Evolutionary conservation across 1,139 yeast species (phyloP), one percentile per base, ranked within the genome.

Genomic region (Torulaspora pretoriensis): DNA sequence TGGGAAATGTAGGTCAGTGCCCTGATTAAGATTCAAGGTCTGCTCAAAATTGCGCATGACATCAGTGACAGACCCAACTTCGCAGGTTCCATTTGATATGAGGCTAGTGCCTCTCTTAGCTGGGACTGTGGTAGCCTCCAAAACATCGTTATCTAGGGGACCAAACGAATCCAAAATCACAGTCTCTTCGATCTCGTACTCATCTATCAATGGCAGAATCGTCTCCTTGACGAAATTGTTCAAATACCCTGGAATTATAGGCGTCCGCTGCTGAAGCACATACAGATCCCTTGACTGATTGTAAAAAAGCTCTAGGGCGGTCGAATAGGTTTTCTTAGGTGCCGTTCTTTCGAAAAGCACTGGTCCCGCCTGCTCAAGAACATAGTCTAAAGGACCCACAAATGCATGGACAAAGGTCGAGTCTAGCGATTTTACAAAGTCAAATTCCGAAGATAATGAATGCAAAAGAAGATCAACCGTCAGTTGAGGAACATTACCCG

Each of bases 401-500:
- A 90, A 88, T 2, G 98, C 96, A 57, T 85, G 86, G 19, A 89
- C 64, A 55, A 72, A 78, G 3, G 69, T 63, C 42, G 79, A 80
- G 57, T 83, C 83, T 27, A 89, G 65, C 16, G 75, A 63, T 4
- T 77, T 79, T 4, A 82, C 69, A 38, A 74, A 75, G 42, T 66
- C 52, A 46, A 83, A 75, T 1, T 70, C 71, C n/a, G 50, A 38
- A 9, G 58, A 46, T 28, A 75, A 68, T 2, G 84, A 80, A 56
- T 83, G 85, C 13, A 89, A 69, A 32, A 92, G 67, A 31, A 90
- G 70, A 64, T 90, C 97, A 4, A 78, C 68, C 0, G 94, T 69
- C 43, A 90, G 69, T 63, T 92, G 98, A 0, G 97, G 95, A 3
- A 89, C 84, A 60, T 90, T 92, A 4, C 95, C 97, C 13, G 88